Evolutionary conservation across 805 yeast species (phyloP).

Genomic region (Cyberlindnera maritima): DNA sequence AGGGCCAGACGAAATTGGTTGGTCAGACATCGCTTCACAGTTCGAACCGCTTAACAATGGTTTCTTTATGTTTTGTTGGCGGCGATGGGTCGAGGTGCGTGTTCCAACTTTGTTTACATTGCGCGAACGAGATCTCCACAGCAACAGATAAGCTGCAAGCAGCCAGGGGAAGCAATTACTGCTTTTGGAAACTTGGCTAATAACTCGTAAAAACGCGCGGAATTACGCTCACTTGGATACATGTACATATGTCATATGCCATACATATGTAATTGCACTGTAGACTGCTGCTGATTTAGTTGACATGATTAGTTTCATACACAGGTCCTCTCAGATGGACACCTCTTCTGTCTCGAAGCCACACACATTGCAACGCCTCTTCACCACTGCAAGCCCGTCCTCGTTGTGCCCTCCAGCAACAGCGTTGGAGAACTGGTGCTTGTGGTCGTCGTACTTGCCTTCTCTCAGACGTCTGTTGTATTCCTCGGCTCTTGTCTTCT

Average conservation of each 20-base stretch:
- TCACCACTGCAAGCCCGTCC: slow-evolving; percentile 40
- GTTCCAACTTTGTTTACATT: background rate
- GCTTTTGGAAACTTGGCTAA: background rate
- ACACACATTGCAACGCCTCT: slow-evolving; percentile 71
- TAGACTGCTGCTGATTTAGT: no score
- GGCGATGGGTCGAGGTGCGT: no score
- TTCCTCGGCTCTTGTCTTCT: slow-evolving; percentile 89
- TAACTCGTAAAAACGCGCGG: no score
- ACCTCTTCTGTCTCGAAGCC: slow-evolving; percentile 84
- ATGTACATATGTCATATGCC: no score
- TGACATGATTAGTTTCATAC: no score
- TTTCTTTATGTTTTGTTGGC: no score
- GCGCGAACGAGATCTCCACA: background rate
- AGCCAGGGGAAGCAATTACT: background rate
- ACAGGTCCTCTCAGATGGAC: slow-evolving; percentile 19
- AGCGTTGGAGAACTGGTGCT: slow-evolving; percentile 71
- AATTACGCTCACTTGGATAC: no score
- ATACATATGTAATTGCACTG: no score
- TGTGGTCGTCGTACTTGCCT: slow-evolving; percentile 59
- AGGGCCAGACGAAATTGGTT: slow-evolving; percentile 22
- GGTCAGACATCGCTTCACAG: slow-evolving; percentile 17
- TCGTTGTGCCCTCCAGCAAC: slow-evolving; percentile 41
- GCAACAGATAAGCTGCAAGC: background rate
- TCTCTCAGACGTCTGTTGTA: slow-evolving; percentile 67
- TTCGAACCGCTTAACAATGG: no score